Base-by-base conservation (phyloP, 2,329 filamentous ascomycete species). In the Sporothrix humicola region DNA sequence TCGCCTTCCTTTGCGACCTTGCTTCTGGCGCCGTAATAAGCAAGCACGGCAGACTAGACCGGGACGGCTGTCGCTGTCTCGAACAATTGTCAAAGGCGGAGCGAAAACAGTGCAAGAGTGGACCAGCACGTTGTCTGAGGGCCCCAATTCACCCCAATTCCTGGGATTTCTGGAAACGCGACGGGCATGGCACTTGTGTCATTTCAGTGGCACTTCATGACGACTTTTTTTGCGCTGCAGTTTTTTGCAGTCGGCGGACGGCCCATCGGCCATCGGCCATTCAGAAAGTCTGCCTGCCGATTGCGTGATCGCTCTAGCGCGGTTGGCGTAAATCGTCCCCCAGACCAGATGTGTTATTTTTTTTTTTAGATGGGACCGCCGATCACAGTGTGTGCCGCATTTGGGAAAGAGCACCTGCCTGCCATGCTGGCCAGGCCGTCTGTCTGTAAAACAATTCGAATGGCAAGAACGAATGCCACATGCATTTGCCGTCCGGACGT, bases 221-320 rank as follows among this genome's bases (percentile, higher is more conserved):
- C 68, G 72, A 73, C 58, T 73, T 73, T 73, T 69, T 70, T 31
- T 15, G 20, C 15, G 20, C 42, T 42, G 31, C 56, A 56, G 23
- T 48, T 70, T 13, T 10, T 52, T 58, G n/a, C 58, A 59, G 63
- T 37, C 73, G 61, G 63, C n/a, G 46, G 54, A 59, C 59, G 69
- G 68, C 68, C 20, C 72, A 23, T 70, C 71, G 74, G 69, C 74
- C 72, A 54, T 73, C 71, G 74, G 65, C 73, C 70, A 74, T 68
- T 74, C 65, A 75, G 66, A 63, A 68, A 72, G 23, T 31, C 23
- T 42, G 56, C 17, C 15, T 4, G 58, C n/a, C 78, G 79, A 81
- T 81, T 79, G 79, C 79, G 79, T 80, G 79, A 80, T 81, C 78
- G 77, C 76, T 72, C 75, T 80, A 80, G 78, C 77, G 78, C 76